Base-by-base conservation (phyloP, 352 stramenopile species). In the Blastocystis sp. region DNA sequence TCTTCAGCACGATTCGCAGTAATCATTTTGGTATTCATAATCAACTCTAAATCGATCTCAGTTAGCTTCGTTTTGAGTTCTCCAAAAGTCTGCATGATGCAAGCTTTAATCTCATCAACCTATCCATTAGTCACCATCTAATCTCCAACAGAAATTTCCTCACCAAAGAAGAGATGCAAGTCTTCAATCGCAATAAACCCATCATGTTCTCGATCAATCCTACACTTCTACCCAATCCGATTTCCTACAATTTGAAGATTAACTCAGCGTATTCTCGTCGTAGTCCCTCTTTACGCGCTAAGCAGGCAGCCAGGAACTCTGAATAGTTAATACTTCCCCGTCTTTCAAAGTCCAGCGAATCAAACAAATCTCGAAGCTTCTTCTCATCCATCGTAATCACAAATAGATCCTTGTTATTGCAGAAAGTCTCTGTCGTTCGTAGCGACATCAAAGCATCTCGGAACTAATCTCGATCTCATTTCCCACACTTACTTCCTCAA, bases 11-110 rank as follows among this genome's bases (percentile, higher is more conserved):
- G 43, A 39, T 83, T 83, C 42, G 71, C 49, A 5, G 71, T 83
- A 37, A 83, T 83, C 71, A 83, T 83, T 32, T 83, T 83, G 2
- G 71, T 83, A 49, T 83, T 83, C 46, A 83, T 61, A 65, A 83
- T 83, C 9, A 27, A 65, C 71, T 83, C 71, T n/a, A 83, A 56
- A n/a, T 83, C 71, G 12, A 37, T 21, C 27, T 83, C 71, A 12
- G 71, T 83, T 32, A 83, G 71, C 2, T 54, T 29, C 29, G 51
- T 67, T 49, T 83, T 83, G 11, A 83, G 35, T 56, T 83, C 71
- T 65, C 71, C 71, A 42, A 83, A 83, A 3, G 71, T 83, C 71
- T 83, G 71, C 1, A 83, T 46, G 46, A 83, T 83, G 24, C 51
- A 83, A 19, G 71, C 71, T 37, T 83, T 83, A 32, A 83, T 83